Evolutionary conservation across 169 alveolate species (phyloP).

Genomic region (Plasmodium vivax): DNA sequence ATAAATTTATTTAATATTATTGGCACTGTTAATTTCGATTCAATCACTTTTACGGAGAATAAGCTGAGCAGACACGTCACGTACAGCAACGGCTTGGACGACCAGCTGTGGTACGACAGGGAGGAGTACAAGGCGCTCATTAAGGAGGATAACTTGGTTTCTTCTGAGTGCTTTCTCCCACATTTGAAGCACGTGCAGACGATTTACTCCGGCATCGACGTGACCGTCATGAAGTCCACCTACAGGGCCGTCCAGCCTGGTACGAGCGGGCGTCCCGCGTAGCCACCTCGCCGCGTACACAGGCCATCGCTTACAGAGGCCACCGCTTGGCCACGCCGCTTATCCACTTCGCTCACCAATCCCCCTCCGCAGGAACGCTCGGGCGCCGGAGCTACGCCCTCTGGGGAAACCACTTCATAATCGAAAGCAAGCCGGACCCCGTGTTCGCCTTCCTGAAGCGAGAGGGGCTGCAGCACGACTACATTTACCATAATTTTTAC

Average conservation of each 20-base stretch:
- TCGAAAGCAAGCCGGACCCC: conserved; percentile 44
- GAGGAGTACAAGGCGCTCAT: conserved; percentile 33
- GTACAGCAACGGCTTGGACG: conserved; percentile 53
- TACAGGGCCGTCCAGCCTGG: conserved; percentile 70
- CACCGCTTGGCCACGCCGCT: background rate
- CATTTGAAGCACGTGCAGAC: conserved; percentile 48
- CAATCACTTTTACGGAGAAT: conserved; percentile 33
- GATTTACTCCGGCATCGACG: conserved; percentile 63
- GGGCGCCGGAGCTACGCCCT: conserved; percentile 37
- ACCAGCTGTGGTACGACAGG: conserved; percentile 60
- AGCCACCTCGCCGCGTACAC: background rate
- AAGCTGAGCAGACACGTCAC: conserved; percentile 47
- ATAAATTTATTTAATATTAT: conserved; percentile 52
- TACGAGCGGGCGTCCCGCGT: background rate
- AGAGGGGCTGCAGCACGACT: conserved; percentile 71
- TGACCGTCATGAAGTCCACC: conserved; percentile 70
- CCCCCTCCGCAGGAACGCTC: conserved; percentile 15
- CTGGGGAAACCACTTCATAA: conserved; percentile 72
- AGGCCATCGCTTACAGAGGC: background rate
- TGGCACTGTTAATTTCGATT: conserved; percentile 43
- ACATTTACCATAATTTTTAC: conserved; percentile 55
- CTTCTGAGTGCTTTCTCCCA: conserved; percentile 53
- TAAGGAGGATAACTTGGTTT: conserved; percentile 24
- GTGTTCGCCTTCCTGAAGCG: conserved; percentile 46
- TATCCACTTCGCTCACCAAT: background rate